Base-by-base conservation (phyloP, 2,329 filamentous ascomycete genomes). In the Myriosclerotinia duriaeana region DNA sequence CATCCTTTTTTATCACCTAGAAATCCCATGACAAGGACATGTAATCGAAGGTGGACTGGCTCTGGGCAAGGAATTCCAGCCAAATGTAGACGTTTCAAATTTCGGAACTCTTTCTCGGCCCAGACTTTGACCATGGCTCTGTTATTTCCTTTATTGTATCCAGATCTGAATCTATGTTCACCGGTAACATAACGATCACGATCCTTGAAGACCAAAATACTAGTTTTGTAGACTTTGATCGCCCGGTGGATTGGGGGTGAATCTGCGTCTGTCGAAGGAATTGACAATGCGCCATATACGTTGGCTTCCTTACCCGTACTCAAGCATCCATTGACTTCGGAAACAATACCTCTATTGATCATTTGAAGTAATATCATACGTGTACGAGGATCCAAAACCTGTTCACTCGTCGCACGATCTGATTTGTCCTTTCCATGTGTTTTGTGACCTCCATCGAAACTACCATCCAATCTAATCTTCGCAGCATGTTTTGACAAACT, bases 211-310 rank as follows among this genome's bases (percentile, higher is more conserved):
- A 96, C 93, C 42, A 99, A 82, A 71, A 99, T 99, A 65, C 91
- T 91, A 9, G 95, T 99, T 84, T 99, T 99, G 86, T 99, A 99
- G 61, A 99, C 92, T 80, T 99, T 99, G 82, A 98, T 93, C 15
- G 95, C 95, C 59, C 92, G 87, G 74, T 97, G 92, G 0, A 88
- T 79, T 0, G 85, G 80, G 26, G 83, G 79, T 2, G 82, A 81
- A 9, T 84, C 78, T 30, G 77, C 79, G 8, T 87, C 79, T 6
- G 81, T 78, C 2, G 84, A 81, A 0, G 82, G 80, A 60, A 86
- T 81, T 3, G 87, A 85, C 14, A 96, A 84, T 22, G 94, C 93
- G 70, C 96, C 92, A 79, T 99, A 99, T 36, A 99, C 95, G 77
- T 99, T 99, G 68, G 95, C 95, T 79, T 99, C 95, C 78, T 99